Evolutionary conservation across 2,329 filamentous ascomycete genomes (phyloP), one percentile per base, ranked within the genome.

Genomic region (Ophiostoma triangulosporum): DNA sequence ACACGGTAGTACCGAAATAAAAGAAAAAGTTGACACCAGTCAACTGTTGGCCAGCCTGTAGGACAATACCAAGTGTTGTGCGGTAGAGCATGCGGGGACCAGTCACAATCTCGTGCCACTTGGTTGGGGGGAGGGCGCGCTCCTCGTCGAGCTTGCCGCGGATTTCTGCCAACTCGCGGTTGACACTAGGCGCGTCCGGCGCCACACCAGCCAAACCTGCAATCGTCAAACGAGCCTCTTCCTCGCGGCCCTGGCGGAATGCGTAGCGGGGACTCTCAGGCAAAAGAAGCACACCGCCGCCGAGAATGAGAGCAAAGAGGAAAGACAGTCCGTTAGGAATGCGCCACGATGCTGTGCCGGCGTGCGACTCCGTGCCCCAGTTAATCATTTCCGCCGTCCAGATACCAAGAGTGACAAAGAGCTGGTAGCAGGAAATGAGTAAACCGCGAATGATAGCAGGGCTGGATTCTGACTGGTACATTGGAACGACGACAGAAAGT

Each of bases 251-350:
- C 49, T 70, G 70, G 67, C 81, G 85, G 67, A 88, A 80, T 17
- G 84, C 69, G 64, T 72, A 89, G n/a, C 85, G 78, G 1, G 84
- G 84, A 0, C 84, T 86, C 64, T 89, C 85, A 6, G 84, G 84
- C 1, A 88, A 74, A 51, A 86, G 56, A 27, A 83, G 56, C 70
- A 88, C 78, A 54, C 84, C 84, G 36, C 59, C 43, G 53, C 81
- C 75, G 24, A 88, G 74, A 56, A 88, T 74, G 27, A 86, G 64
- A 3, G 83, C 78, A 81, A 83, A 88, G 2, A 74, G 70, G 57
- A 88, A 84, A 61, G 83, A 79, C 0, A 83, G 62, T 3, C 73
- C 77, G 54, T 83, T 74, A 12, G 80, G 80, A 52, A 83, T 82
- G 1, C 80, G 75, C 65, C 83, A 84, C 11, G 72, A 77, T 3